Evolutionary conservation across 1,139 yeast genomes (phyloP).

Genomic region (Blastobotrys persicus): DNA sequence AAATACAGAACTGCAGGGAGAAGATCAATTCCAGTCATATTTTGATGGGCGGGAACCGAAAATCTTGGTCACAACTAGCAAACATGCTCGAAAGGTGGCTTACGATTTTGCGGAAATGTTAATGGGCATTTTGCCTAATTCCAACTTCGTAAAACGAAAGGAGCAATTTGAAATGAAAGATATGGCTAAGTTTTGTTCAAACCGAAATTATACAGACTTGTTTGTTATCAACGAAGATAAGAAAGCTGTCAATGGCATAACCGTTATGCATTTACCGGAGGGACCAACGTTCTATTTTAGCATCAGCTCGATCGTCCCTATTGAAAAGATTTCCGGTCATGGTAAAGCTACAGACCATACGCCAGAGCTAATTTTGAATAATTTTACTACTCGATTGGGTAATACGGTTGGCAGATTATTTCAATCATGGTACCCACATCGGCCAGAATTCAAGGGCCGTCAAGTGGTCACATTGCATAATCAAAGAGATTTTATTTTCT

Average conservation of each 20-base stretch:
- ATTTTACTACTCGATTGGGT: constrained; percentile 89
- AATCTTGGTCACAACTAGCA: constrained; percentile 83
- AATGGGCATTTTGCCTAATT: constrained; percentile 80
- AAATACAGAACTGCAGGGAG: constrained; percentile 69
- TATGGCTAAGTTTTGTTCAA: constrained; percentile 76
- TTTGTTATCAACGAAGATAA: constrained; percentile 91
- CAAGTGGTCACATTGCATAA: constrained; percentile 94
- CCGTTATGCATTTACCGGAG: constrained; percentile 87
- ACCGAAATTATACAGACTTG: constrained; percentile 82
- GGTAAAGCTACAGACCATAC: constrained; percentile 87
- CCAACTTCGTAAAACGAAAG: constrained; percentile 83
- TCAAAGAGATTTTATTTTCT: constrained; percentile 91
- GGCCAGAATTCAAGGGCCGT: constrained; percentile 91
- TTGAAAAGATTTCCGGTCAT: constrained; percentile 64
- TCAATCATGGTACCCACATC: constrained; percentile 87
- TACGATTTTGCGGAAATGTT: constrained; percentile 87
- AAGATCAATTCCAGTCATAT: constrained; percentile 69
- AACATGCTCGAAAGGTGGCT: constrained; percentile 79
- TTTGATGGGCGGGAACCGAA: constrained; percentile 72
- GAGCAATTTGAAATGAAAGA: constrained; percentile 79
- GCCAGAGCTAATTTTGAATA: constrained; percentile 88
- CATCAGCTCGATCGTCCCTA: constrained; percentile 64
- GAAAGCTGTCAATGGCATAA: constrained; percentile 84
- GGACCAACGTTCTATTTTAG: constrained; percentile 96
- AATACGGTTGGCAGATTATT: constrained; percentile 87